These are phyloP conservation scores for Solanum lycopersicoides DNA, from an alignment of 257 asterid genomes.

Conservation along the genomic window DNA sequence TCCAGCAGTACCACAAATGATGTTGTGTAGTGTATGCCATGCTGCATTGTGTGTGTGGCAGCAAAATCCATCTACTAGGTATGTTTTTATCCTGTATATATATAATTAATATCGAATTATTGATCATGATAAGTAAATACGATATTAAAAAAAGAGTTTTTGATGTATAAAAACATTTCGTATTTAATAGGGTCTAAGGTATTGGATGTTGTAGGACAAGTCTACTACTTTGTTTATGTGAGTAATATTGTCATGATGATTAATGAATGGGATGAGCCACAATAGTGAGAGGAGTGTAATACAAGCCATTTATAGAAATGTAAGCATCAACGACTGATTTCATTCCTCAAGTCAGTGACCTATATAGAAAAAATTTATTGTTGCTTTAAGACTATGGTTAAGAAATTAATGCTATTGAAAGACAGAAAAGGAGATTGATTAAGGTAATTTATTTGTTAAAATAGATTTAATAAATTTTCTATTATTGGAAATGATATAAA, in stretches of 20 bases:
- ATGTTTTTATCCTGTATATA: slow-evolving; percentile 58
- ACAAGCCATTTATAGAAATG: neutral
- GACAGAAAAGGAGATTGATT: neutral
- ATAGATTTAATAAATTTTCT: too few relatives aligned
- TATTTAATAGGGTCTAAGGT: neutral
- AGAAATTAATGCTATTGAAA: neutral
- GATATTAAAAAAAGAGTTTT: neutral
- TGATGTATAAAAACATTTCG: neutral
- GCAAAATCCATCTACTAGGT: slow-evolving; percentile 80
- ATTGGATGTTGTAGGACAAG: neutral
- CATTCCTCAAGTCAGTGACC: too few relatives aligned
- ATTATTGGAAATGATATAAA: too few relatives aligned
- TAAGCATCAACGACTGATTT: too few relatives aligned
- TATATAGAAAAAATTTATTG: neutral
- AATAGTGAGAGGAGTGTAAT: neutral
- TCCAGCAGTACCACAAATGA: slow-evolving; percentile 77
- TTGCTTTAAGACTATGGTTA: neutral
- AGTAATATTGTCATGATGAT: neutral
- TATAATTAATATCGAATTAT: neutral
- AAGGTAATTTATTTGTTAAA: too few relatives aligned
- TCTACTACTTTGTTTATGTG: neutral
- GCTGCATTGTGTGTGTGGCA: slow-evolving; percentile 92
- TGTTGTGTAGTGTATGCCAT: slow-evolving; percentile 95
- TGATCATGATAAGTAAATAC: neutral
- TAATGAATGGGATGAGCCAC: neutral